Evolutionary conservation across 495 filamentous ascomycete genomes (phyloP).

Genomic region (Xylaria acuta): DNA sequence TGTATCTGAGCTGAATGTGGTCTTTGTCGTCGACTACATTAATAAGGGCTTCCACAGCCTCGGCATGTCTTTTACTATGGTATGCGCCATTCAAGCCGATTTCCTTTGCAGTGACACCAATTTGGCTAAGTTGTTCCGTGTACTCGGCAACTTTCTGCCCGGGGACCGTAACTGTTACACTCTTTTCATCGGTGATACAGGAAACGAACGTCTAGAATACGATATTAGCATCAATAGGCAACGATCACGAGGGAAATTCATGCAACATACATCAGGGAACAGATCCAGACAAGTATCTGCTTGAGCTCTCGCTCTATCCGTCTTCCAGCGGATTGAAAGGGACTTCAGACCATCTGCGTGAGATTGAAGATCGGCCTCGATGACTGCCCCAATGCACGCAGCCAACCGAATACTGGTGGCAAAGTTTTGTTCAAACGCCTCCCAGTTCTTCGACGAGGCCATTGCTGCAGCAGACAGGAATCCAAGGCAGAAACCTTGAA

Average conservation of each 20-base stretch:
- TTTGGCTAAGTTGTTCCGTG: neutral
- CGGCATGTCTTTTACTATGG: neutral
- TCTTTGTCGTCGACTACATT: neutral
- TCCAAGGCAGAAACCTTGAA: constrained; percentile 45
- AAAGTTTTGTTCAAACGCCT: constrained; percentile 27
- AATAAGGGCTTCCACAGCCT: neutral
- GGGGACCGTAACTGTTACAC: neutral
- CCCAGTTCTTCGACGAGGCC: constrained; percentile 30
- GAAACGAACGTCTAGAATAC: neutral
- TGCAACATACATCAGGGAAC: neutral
- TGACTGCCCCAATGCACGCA: constrained; percentile 37
- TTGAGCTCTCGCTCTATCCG: neutral
- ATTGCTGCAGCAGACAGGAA: constrained; percentile 44
- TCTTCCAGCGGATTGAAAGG: constrained; percentile 7
- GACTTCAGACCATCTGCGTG: neutral
- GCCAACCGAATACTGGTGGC: constrained; percentile 34
- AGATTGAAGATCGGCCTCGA: constrained; percentile 20
- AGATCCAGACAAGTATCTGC: constrained; percentile 1
- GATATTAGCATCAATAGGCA: neutral
- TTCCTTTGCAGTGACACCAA: constrained; percentile 2
- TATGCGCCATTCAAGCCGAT: constrained; percentile 10
- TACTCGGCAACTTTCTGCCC: neutral
- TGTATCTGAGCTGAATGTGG: neutral
- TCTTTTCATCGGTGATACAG: constrained; percentile 1
- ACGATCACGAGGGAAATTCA: no score